Conservation (phyloP, 495 filamentous ascomycete species). For the Massariosphaeria phaeospora region DNA sequence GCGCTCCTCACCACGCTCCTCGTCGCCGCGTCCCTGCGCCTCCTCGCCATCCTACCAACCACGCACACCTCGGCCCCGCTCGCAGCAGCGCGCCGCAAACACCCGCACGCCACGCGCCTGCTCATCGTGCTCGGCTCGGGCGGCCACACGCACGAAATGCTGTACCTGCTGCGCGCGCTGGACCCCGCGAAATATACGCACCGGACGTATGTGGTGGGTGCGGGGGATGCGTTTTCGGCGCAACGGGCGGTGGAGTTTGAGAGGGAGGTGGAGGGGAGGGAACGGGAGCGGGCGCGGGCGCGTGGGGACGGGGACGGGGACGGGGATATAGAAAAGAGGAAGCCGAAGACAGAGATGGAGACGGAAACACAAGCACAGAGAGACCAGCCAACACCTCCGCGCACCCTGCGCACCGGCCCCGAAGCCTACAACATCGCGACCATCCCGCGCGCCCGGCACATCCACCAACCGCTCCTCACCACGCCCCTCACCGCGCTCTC, state of each 20-base stretch:
- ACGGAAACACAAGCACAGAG: not conserved
- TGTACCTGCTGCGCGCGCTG: constrained; percentile 62
- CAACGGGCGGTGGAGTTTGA: constrained; percentile 64
- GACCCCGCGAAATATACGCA: constrained; percentile 46
- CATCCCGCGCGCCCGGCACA: constrained; percentile 46
- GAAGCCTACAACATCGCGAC: constrained; percentile 51
- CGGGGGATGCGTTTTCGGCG: constrained; percentile 70
- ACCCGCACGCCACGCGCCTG: constrained; percentile 52
- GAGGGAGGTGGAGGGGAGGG: constrained; percentile 10
- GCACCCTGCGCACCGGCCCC: constrained; percentile 20
- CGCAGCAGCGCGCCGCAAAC: constrained; percentile 32
- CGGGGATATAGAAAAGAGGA: not conserved
- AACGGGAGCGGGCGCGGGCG: constrained; percentile 73
- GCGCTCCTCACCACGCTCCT: constrained; percentile 27
- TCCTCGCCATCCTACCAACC: constrained; percentile 48
- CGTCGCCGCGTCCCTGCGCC: constrained; percentile 39
- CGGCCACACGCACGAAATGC: constrained; percentile 92
- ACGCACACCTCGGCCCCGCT: constrained; percentile 16
- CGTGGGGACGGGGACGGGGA: constrained; percentile 44
- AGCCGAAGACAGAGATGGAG: constrained; percentile 1
- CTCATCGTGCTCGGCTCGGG: constrained; percentile 85
- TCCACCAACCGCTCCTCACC: constrained; percentile 55
- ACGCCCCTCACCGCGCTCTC: constrained; percentile 43
- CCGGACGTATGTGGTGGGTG: constrained; percentile 76
- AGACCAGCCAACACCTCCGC: not conserved